A percentile compares a stretch with the other conserved stretches of the same genome.
Evolutionary conservation across 768 basidiomycete species (phyloP).

Genomic region (Auricularia sp.): DNA sequence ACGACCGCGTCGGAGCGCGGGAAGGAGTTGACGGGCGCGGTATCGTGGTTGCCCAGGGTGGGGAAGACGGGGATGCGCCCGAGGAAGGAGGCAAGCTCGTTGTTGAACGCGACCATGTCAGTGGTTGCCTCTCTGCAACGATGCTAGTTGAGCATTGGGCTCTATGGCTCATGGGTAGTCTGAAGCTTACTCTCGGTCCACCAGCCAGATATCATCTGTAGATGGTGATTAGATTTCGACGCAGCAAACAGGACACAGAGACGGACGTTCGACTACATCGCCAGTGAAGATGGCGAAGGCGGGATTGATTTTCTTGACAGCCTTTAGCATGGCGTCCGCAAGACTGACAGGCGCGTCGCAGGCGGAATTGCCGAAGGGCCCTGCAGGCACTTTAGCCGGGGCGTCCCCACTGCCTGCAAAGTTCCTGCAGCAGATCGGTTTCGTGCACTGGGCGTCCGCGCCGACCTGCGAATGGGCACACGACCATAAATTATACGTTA

Average conservation of each 20-base stretch:
- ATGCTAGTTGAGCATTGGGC: not conserved
- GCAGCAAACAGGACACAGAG: not conserved
- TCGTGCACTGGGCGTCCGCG: slow-evolving; percentile 46
- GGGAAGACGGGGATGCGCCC: slow-evolving; percentile 33
- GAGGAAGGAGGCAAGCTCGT: slow-evolving; percentile 32
- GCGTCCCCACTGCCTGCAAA: slow-evolving; percentile 27
- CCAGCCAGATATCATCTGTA: slow-evolving; percentile 41
- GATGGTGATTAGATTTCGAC: not conserved
- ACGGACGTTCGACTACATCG: slow-evolving; percentile 48
- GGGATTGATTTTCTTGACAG: slow-evolving; percentile 24
- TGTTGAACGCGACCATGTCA: slow-evolving; percentile 37
- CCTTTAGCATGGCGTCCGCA: slow-evolving; percentile 39
- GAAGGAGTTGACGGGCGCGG: slow-evolving; percentile 48
- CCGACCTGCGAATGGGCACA: slow-evolving; percentile 27
- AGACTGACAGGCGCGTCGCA: slow-evolving; percentile 45
- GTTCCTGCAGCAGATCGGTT: slow-evolving; percentile 51
- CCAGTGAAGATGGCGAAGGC: slow-evolving; percentile 54
- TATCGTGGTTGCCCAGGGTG: slow-evolving; percentile 39
- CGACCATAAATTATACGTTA: not conserved
- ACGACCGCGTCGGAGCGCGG: slow-evolving; percentile 22
- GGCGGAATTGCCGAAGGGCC: slow-evolving; percentile 34
- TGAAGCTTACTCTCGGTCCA: slow-evolving; percentile 30
- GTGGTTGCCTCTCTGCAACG: slow-evolving; percentile 30
- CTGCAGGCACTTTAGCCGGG: slow-evolving; percentile 34
- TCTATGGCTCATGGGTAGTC: not conserved